A percentile compares a stretch with the other conserved stretches of the same genome.
Evolutionary conservation across 2,329 filamentous ascomycete genomes (phyloP).

Genomic region (Diaporthe eres): DNA sequence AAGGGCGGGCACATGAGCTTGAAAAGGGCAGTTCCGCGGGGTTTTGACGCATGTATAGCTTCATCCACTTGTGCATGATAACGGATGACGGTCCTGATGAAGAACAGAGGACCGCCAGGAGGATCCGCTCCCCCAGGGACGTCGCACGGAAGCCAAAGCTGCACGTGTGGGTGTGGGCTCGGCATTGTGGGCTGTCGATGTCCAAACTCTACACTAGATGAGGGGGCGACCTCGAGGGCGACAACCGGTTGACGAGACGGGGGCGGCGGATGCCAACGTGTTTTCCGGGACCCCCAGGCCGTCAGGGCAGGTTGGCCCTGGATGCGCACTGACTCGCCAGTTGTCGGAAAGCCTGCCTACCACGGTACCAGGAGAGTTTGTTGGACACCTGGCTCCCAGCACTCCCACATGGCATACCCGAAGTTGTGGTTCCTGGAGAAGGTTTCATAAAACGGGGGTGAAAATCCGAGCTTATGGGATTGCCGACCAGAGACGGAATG

Average conservation of each 20-base stretch:
- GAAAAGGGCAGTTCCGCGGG: background rate
- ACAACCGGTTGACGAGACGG: background rate
- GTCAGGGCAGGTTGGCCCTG: conserved; percentile 2
- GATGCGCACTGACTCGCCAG: conserved; percentile 12
- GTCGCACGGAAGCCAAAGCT: background rate
- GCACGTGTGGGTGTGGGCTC: background rate
- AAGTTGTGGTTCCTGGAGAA: conserved; percentile 27
- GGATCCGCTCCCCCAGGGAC: background rate
- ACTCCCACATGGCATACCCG: conserved; percentile 30
- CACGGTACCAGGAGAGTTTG: background rate
- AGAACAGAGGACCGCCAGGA: background rate
- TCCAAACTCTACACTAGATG: conserved; percentile 6
- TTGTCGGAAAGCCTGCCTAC: background rate
- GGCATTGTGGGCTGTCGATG: background rate
- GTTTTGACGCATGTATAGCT: background rate
- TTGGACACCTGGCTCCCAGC: conserved; percentile 1
- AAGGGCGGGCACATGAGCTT: background rate
- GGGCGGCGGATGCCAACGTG: background rate
- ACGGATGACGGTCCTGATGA: conserved; percentile 13
- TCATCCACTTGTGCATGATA: background rate
- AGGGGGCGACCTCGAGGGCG: background rate
- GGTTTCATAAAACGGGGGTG: background rate
- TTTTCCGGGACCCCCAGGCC: no score
- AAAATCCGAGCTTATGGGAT: conserved; percentile 7
- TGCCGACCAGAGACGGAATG: conserved; percentile 5